Conservation (phyloP, 208 protist genomes). For the Acanthamoeba sp. region DNA sequence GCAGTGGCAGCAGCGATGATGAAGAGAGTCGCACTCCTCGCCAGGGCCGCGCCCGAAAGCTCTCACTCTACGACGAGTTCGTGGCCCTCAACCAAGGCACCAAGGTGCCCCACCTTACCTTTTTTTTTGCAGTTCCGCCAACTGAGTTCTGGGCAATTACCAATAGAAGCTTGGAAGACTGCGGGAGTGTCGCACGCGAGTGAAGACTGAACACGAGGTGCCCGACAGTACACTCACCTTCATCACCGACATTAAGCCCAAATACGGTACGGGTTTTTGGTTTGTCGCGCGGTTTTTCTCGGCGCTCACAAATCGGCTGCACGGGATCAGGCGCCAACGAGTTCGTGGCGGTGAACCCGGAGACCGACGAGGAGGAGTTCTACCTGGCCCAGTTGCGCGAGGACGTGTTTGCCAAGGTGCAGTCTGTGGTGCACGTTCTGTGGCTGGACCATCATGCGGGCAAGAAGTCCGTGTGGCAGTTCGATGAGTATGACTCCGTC, state of each 20-base stretch:
- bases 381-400: constrained; percentile 26
- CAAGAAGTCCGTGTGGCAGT: background rate
- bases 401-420: background rate
- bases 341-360: too few species aligned
- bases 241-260: constrained; percentile 30
- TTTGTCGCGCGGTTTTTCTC: background rate
- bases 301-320: background rate
- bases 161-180: background rate
- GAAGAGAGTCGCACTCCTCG: background rate
- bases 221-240: too few species aligned
- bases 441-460: background rate
- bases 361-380: constrained; percentile 26
- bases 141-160: background rate
- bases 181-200: background rate
- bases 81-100: background rate
- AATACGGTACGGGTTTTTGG: background rate
- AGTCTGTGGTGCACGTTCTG: background rate
- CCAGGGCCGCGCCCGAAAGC: background rate
- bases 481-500: background rate
- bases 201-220: background rate
- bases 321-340: background rate
- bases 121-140: background rate
- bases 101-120: background rate
- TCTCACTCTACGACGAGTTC: constrained; percentile 3
- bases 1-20: too few species aligned